Conservation (phyloP, 2,329 filamentous ascomycete species). For the Arachnopeziza araneosa region DNA sequence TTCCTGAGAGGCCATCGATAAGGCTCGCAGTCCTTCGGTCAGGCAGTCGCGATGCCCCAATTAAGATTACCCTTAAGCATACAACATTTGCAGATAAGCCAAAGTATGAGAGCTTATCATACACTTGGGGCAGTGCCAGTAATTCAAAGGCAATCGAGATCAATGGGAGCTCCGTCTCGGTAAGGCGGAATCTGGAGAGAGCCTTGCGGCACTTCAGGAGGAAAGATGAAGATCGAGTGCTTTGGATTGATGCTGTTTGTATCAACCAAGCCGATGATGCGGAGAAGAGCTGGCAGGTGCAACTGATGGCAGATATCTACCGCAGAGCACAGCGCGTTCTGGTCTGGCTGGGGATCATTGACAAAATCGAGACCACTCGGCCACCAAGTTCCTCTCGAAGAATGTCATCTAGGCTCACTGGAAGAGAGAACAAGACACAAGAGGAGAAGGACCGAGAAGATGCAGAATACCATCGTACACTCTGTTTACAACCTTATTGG, state of each 20-base stretch:
- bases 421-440: neutral
- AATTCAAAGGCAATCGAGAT: constrained; percentile 5
- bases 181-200: constrained; percentile 6
- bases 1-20: constrained; percentile 7
- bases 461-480: neutral
- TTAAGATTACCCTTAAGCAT: constrained; percentile 6
- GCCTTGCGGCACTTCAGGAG: constrained; percentile 5
- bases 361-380: neutral
- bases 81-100: constrained; percentile 11
- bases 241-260: constrained; percentile 17
- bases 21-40: constrained; percentile 8
- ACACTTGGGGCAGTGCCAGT: neutral
- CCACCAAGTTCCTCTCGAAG: neutral
- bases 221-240: neutral
- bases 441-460: neutral
- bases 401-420: neutral
- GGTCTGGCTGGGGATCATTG: constrained; percentile 11
- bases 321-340: constrained; percentile 5
- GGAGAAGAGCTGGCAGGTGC: constrained; percentile 10
- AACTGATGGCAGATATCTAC: constrained; percentile 13
- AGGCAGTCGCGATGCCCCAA: neutral
- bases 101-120: constrained; percentile 2
- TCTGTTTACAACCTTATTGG: constrained; percentile 19
- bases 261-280: constrained; percentile 13
- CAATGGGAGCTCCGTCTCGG: constrained; percentile 10